Conservation (phyloP, 2,329 filamentous ascomycete genomes). For the Mariannaea sp. region DNA sequence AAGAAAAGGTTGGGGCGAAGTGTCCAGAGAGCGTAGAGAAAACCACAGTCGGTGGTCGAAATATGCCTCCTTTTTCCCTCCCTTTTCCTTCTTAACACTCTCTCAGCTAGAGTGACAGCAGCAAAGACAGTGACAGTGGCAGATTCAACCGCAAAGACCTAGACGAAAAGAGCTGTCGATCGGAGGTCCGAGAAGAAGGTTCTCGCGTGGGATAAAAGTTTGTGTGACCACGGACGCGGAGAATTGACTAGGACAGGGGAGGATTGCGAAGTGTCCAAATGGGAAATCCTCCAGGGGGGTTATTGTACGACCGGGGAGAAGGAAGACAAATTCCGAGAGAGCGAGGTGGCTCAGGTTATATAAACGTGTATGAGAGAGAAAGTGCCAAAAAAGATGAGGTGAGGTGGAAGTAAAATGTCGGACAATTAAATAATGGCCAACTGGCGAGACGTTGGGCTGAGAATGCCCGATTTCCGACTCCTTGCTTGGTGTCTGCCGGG, state of each 20-base stretch:
- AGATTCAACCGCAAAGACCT: background rate
- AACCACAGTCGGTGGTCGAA: background rate
- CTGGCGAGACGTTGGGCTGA: constrained; percentile 26
- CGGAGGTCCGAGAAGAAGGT: constrained; percentile 5
- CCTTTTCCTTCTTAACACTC: too few relatives aligned
- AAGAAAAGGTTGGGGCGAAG: constrained; percentile 2
- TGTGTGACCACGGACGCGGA: constrained; percentile 9
- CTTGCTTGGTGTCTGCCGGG: constrained; percentile 28
- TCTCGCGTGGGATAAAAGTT: background rate
- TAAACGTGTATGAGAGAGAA: background rate
- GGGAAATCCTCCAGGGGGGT: background rate
- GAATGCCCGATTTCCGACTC: constrained; percentile 30
- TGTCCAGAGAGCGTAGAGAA: constrained; percentile 4
- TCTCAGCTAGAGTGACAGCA: too few relatives aligned
- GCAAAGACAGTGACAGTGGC: too few relatives aligned
- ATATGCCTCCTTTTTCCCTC: too few relatives aligned
- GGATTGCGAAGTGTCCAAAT: background rate
- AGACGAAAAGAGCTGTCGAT: constrained; percentile 11
- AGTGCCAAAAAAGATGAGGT: constrained; percentile 12
- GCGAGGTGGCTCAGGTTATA: too few relatives aligned
- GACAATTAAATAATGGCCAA: constrained; percentile 15
- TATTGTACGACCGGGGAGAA: background rate
- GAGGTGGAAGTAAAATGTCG: constrained; percentile 6
- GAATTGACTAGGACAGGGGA: constrained; percentile 10
- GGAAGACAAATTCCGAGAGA: background rate